phyloP scores from a whole-genome alignment of 768 basidiomycete genomes.

The Goffeauzyma gilvescens region DNA sequence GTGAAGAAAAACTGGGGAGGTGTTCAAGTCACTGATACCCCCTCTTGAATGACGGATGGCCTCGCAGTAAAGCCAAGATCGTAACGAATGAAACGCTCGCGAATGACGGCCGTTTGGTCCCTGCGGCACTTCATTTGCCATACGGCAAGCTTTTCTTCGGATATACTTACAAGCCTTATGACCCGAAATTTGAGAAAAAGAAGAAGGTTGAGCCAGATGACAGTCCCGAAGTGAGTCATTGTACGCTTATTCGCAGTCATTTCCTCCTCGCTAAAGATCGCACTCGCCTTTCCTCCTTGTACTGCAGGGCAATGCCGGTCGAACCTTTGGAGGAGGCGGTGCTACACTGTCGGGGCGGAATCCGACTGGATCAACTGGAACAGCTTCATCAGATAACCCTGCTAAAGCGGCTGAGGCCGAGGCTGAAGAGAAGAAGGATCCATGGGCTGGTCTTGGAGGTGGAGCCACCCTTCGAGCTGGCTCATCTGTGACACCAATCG shows the following conservation, averaged over 20 bases:
- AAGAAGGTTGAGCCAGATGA: slow-evolving; percentile 18
- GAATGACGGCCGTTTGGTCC: slow-evolving; percentile 50
- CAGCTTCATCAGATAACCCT: slow-evolving; percentile 31
- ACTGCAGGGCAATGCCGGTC: too few species aligned
- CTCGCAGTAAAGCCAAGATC: slow-evolving; percentile 57
- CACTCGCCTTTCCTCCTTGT: slow-evolving; percentile 24
- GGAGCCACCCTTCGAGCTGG: slow-evolving; percentile 31
- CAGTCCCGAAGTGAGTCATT: slow-evolving; percentile 7
- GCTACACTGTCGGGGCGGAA: slow-evolving; percentile 46
- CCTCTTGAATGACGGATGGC: not conserved
- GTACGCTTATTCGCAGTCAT: too few species aligned
- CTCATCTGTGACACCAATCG: slow-evolving; percentile 31
- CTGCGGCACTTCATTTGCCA: slow-evolving; percentile 74
- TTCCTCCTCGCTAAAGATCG: not conserved
- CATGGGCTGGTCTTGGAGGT: slow-evolving; percentile 33
- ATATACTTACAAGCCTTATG: slow-evolving; percentile 50
- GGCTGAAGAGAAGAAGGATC: slow-evolving; percentile 32
- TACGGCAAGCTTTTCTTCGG: slow-evolving; percentile 95
- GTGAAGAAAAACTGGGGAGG: too few species aligned
- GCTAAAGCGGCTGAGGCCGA: slow-evolving; percentile 40
- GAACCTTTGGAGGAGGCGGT: slow-evolving; percentile 51
- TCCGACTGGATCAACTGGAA: slow-evolving; percentile 19
- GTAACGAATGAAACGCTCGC: slow-evolving; percentile 65
- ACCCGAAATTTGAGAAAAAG: slow-evolving; percentile 21
- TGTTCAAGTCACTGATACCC: slow-evolving; percentile 1